phyloP scores from a whole-genome alignment of 2,329 filamentous ascomycete genomes.

The Phoma herbarum region DNA sequence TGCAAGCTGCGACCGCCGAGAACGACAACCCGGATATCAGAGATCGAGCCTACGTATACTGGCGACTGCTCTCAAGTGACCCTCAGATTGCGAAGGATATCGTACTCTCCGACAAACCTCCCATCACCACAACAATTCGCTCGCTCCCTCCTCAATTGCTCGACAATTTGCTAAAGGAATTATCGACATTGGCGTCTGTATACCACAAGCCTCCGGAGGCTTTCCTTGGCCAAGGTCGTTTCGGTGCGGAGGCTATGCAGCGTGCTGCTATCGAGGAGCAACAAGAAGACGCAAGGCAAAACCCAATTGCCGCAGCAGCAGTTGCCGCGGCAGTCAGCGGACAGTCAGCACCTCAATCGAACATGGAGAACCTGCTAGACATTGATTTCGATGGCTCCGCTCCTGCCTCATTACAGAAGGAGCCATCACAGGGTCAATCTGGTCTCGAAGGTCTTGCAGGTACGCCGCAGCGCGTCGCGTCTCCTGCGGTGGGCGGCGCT shows the following conservation, averaged over 20 bases:
- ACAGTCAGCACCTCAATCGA: slow-evolving; percentile 69
- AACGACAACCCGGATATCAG: slow-evolving; percentile 98
- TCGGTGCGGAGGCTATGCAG: slow-evolving; percentile 92
- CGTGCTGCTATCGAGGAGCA: slow-evolving; percentile 96
- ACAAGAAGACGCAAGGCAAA: slow-evolving; percentile 88
- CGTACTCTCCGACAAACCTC: slow-evolving; percentile 90
- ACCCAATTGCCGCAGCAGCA: slow-evolving; percentile 88
- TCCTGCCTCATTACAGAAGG: slow-evolving; percentile 82
- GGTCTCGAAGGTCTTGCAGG: slow-evolving; percentile 65
- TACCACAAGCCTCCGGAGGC: slow-evolving; percentile 98
- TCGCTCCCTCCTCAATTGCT: slow-evolving; percentile 83
- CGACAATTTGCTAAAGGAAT: slow-evolving; percentile 87
- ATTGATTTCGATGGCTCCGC: slow-evolving; percentile 95
- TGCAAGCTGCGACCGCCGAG: slow-evolving; percentile 90
- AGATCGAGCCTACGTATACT: slow-evolving; percentile 97
- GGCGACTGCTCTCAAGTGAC: slow-evolving; percentile 93
- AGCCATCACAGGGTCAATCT: slow-evolving; percentile 60
- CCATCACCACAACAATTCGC: slow-evolving; percentile 93
- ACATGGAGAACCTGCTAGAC: slow-evolving; percentile 93
- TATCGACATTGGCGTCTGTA: slow-evolving; percentile 94
- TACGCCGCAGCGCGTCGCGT: slow-evolving; percentile 74
- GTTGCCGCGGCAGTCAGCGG: slow-evolving; percentile 69
- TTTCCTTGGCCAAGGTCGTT: slow-evolving; percentile 96
- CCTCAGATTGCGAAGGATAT: slow-evolving; percentile 91
- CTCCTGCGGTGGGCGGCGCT: slow-evolving; percentile 62